Base-by-base conservation (phyloP, 192 early-diverging fungal species). In the Phlyctochytrium planicorne region DNA sequence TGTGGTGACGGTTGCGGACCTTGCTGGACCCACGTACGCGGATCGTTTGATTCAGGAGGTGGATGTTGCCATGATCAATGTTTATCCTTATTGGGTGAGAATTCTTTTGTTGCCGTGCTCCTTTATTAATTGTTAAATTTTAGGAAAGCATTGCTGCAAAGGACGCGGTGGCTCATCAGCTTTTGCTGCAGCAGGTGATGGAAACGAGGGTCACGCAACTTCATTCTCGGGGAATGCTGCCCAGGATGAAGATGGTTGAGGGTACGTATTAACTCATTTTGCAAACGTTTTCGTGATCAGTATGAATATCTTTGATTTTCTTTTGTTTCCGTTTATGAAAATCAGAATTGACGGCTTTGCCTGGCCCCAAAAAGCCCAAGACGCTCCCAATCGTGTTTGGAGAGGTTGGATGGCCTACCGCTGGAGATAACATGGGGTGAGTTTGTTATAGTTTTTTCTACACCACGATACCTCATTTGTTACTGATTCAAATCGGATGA, bases 321-420 rank as follows among this genome's bases (percentile, higher is more conserved):
- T n/a, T n/a, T n/a, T n/a, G n/a, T n/a, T n/a, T n/a, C n/a, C n/a
- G n/a, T n/a, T n/a, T n/a, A n/a, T n/a, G n/a, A n/a, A n/a, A n/a
- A n/a, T n/a, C n/a, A n/a, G n/a, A n/a, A n/a, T n/a, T n/a, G n/a
- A n/a, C n/a, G n/a, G n/a, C n/a, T n/a, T n/a, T n/a, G n/a, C n/a
- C n/a, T n/a, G n/a, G n/a, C n/a, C n/a, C n/a, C n/a, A n/a, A n/a
- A n/a, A n/a, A n/a, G n/a, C n/a, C n/a, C n/a, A n/a, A n/a, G n/a
- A n/a, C 40, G 40, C 10, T 47, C 10, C 40, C 40, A 20, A 20
- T 57, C 55, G 55, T 57, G 55, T 29, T 57, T 29, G 55, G 55
- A 25, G 55, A 57, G 55, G 27, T 57, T 57, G 55, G 55, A 27
- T 57, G 55, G 55, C 55, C 55, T 10, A 57, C 55, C 12, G 20